phyloP scores from a whole-genome alignment of 805 yeast species.

The Metschnikowia lochheadii region DNA sequence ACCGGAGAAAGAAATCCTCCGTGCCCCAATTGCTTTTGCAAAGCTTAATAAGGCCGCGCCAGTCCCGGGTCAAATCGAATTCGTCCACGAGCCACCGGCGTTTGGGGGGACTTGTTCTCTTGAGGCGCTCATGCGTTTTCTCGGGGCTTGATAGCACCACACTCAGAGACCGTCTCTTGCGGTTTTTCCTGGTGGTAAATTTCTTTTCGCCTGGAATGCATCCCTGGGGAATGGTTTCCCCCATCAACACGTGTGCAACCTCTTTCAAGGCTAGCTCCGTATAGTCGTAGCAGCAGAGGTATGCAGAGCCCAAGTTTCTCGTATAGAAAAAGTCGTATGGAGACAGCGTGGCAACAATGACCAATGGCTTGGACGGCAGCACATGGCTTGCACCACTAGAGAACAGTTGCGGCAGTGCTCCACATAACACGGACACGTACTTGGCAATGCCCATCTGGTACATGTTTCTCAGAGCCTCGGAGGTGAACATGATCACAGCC shows the following conservation, averaged over 20 bases:
- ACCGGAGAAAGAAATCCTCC: conserved; percentile 26
- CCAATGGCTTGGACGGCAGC: conserved; percentile 45
- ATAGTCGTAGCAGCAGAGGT: conserved; percentile 59
- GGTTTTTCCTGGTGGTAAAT: conserved; percentile 21
- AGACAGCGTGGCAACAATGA: conserved; percentile 57
- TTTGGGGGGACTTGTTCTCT: conserved; percentile 23
- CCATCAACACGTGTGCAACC: conserved; percentile 51
- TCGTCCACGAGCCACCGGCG: conserved; percentile 57
- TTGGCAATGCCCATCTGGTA: conserved; percentile 60
- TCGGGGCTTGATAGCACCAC: conserved; percentile 9
- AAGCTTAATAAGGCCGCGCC: conserved; percentile 43
- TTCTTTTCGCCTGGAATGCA: conserved; percentile 53
- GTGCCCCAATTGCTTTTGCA: conserved; percentile 35
- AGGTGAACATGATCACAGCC: conserved; percentile 50
- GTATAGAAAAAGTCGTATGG: conserved; percentile 61
- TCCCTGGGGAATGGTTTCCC: conserved; percentile 49
- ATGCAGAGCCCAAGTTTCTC: conserved; percentile 50
- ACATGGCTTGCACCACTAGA: conserved; percentile 18
- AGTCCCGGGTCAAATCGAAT: conserved; percentile 47
- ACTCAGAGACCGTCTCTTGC: conserved; percentile 23
- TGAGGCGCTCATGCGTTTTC: conserved; percentile 1
- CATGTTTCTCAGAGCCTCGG: conserved; percentile 57
- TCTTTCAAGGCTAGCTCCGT: conserved; percentile 49
- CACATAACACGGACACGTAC: conserved; percentile 52
- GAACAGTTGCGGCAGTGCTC: conserved; percentile 34